Base-by-base conservation (phyloP, 2,329 filamentous ascomycete genomes). In the Macrophomina pseudophaseolina region DNA sequence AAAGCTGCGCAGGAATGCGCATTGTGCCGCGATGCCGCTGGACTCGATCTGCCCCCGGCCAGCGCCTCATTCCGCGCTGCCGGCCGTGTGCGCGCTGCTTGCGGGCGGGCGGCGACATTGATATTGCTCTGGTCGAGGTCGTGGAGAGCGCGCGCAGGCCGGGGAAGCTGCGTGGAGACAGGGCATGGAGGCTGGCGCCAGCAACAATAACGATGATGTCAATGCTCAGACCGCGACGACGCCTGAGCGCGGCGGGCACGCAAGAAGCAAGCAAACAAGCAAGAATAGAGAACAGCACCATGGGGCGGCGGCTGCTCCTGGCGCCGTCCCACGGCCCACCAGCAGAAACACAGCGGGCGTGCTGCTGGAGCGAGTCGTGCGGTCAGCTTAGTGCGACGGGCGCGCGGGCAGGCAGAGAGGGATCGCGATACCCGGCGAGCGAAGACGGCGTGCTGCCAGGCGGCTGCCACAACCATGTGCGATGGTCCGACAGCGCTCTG, bases 391-490 rank as follows among this genome's bases (percentile, higher is more conserved):
- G 58, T 62, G 58, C 42, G 58, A 62, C 58, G 32, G 58, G 16
- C n/a, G 58, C n/a, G 58, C 42, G 42, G 42, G 42, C 42, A 14
- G 42, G 16, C 42, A n/a, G 11, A 14, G 38, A 8, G 58, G 58
- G 32, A 49, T 49, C 42, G 58, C 44, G 44, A 51, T 33, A 38
- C 18, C 30, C 38, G 4, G 56, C 40, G 30, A 18, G 52, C 52
- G 58, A 49, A 38, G 58, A 49, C 58, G 56, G 56, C 40, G 56
- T 33, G 58, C 58, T 62, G 58, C 58, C 58, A 60, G 40, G 56
- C 53, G 53, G 53, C 54, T 59, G 58, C 58, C 58, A 62, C 56
- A 32, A 42, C 58, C 58, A 62, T 62, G 58, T 62, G 58, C 58
- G 42, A 23, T 62, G 44, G 62, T 64, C 51, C 62, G 49, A 64